phyloP scores from a whole-genome alignment of 2,329 filamentous ascomycete genomes.

The Botryosphaeria agaves region DNA sequence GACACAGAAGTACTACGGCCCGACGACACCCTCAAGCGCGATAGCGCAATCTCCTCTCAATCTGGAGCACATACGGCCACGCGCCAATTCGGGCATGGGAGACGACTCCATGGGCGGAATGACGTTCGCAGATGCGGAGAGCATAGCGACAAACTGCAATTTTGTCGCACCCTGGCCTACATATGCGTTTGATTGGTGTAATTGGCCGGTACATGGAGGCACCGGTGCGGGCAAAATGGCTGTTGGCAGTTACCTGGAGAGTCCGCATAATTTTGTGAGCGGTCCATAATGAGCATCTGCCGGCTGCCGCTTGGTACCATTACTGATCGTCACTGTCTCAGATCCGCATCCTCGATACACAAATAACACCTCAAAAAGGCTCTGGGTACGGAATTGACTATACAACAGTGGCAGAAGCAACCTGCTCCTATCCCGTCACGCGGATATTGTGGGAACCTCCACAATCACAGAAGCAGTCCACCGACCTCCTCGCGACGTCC shows the following conservation, averaged over 20 bases:
- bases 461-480: slow-evolving; percentile 86
- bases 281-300: not conserved
- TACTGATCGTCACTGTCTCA: slow-evolving; percentile 16
- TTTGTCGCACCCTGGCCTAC: slow-evolving; percentile 89
- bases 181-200: slow-evolving; percentile 98
- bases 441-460: slow-evolving; percentile 91
- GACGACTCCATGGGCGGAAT: slow-evolving; percentile 48
- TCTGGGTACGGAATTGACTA: slow-evolving; percentile 75
- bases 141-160: slow-evolving; percentile 62
- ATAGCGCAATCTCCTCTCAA: slow-evolving; percentile 77
- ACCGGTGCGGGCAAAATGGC: slow-evolving; percentile 79
- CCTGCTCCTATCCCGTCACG: slow-evolving; percentile 93
- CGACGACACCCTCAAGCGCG: slow-evolving; percentile 38
- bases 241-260: slow-evolving; percentile 89
- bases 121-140: slow-evolving; percentile 44
- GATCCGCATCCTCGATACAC: slow-evolving; percentile 95
- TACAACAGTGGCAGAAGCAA: slow-evolving; percentile 85
- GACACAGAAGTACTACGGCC: slow-evolving; percentile 41
- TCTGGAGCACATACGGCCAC: slow-evolving; percentile 77
- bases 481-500: slow-evolving; percentile 84
- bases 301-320: not conserved
- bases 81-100: slow-evolving; percentile 64
- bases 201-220: slow-evolving; percentile 63
- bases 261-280: slow-evolving; percentile 91
- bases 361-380: slow-evolving; percentile 51